Base-by-base conservation (phyloP, 73 alveolate species). In the Paramecium primaurelia region DNA sequence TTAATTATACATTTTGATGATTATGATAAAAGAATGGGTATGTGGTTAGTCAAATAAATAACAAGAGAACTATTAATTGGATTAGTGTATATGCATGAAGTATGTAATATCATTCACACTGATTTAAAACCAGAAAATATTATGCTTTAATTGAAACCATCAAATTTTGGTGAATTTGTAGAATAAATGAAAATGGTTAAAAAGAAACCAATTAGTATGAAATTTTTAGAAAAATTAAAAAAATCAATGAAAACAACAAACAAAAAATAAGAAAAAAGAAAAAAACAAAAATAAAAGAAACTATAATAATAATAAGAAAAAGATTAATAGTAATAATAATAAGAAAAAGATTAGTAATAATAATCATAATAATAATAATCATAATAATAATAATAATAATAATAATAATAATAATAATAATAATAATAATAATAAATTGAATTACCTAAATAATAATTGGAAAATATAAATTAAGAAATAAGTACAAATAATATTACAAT, bases 121-220 rank as follows among this genome's bases (percentile, higher is more conserved):
- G 98, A 97, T 96, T 88, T 97, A 86, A 97, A 97, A 84, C 99
- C 99, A 1, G 99, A 97, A 88, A 97, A 97, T 88, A 94, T 97
- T 75, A 84, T 92, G 71, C 89, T 95, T 69, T 42, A 92, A 9
- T 86, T 90, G 32, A 60, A 71, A 34, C 59, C 68, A 28, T 58
- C 71, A 4, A 30, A 89, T 71, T 89, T 64, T 71, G 92, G 84
- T 9, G 58, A 69, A 32, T 89, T 89, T 59, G 80, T 89, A 9
- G 94, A 89, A 20, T 28, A 89, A 71, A 36, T 89, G 45, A 89
- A 89, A 40, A 89, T 59, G 88, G 45, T 42, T 42, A 83, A 89
- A 20, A 89, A 71, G 68, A 71, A 71, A 45, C 94, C 94, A 12
- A 18, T 89, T 28, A 59, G 89, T 71, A 89, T 89, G 94, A 71